Evolutionary conservation across 2,329 filamentous ascomycete species (phyloP).

Genomic region (Colletotrichum nymphaeae): DNA sequence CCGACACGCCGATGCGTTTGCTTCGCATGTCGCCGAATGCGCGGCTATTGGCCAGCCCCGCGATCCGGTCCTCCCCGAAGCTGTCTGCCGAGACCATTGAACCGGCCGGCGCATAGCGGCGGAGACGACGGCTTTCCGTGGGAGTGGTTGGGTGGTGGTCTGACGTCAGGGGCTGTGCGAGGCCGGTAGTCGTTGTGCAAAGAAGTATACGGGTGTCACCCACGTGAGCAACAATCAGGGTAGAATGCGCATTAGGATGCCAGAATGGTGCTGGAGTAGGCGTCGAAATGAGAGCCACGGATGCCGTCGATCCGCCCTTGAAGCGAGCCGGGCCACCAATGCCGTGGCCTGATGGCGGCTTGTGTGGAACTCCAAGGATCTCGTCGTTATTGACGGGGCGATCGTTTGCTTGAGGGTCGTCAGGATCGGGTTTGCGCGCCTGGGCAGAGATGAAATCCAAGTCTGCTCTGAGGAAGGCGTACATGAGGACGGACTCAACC

Average conservation of each 20-base stretch:
- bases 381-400: slow-evolving; percentile 86
- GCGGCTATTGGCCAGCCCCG: slow-evolving; percentile 91
- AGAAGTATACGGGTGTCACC: slow-evolving; percentile 93
- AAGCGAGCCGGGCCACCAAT: slow-evolving; percentile 85
- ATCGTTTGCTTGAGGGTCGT: slow-evolving; percentile 78
- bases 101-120: slow-evolving; percentile 80
- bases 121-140: slow-evolving; percentile 82
- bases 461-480: slow-evolving; percentile 93
- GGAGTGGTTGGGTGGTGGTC: slow-evolving; percentile 95
- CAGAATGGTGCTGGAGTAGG: slow-evolving; percentile 93
- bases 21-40: slow-evolving; percentile 92
- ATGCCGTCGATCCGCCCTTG: slow-evolving; percentile 93
- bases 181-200: slow-evolving; percentile 86
- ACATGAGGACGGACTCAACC: slow-evolving; percentile 84
- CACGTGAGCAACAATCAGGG: slow-evolving; percentile 88
- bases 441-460: slow-evolving; percentile 94
- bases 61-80: slow-evolving; percentile 96
- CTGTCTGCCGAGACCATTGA: slow-evolving; percentile 89
- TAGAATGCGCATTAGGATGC: slow-evolving; percentile 88
- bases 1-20: slow-evolving; percentile 93
- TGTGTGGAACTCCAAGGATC: slow-evolving; percentile 74
- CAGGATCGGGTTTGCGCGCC: slow-evolving; percentile 80
- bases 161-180: slow-evolving; percentile 83
- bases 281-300: slow-evolving; percentile 89
- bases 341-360: slow-evolving; percentile 64